Percentiles rank a stretch among this genome's conserved stretches.
Evolutionary conservation across 371 early-diverging fungal species (phyloP).

Genomic region (Apophysomyces sp.): DNA sequence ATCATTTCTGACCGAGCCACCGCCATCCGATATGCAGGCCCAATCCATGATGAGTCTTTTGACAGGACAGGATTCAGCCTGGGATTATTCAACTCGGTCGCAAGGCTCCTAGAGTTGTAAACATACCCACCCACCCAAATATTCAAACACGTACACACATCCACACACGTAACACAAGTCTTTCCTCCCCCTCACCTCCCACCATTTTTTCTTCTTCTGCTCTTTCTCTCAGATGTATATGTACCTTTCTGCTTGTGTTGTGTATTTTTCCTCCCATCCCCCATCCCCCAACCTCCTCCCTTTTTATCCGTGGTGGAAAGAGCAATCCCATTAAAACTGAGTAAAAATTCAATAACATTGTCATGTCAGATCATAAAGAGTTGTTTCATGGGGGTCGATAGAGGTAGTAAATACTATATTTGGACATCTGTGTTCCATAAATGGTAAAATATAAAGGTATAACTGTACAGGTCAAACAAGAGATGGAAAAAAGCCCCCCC

Average conservation of each 20-base stretch:
- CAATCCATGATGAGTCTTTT: constrained; percentile 43
- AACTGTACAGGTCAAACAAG: not conserved
- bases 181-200: not conserved
- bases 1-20: not conserved
- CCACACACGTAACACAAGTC: not conserved
- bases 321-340: no score
- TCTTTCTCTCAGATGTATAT: no score
- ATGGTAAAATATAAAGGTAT: not conserved
- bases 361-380: no score
- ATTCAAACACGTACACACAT: not conserved
- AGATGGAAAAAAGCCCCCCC: no score
- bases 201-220: not conserved
- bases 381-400: no score
- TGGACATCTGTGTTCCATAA: no score
- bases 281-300: not conserved
- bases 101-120: not conserved
- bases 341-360: no score
- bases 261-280: not conserved
- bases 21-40: constrained; percentile 59
- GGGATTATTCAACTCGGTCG: not conserved
- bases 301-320: no score
- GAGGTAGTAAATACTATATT: not conserved
- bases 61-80: not conserved
- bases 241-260: no score
- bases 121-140: not conserved